These are phyloP conservation scores for Cladosporium cucumerinum DNA, from an alignment of 2,329 filamentous ascomycete species.

Conservation along the genomic window DNA sequence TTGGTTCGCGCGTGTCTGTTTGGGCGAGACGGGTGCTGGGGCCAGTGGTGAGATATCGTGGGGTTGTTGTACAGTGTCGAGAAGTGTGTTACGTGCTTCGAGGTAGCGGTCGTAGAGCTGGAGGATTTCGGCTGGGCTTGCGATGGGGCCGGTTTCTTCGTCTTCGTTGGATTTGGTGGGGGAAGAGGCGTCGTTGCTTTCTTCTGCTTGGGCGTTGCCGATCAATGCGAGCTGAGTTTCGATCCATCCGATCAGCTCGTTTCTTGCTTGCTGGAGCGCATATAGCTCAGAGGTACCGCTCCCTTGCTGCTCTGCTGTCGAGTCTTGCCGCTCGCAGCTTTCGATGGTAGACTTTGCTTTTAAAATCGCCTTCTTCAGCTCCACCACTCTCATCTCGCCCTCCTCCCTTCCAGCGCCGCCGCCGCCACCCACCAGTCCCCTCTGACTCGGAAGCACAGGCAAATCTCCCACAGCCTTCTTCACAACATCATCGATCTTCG, in stretches of 20 bases:
- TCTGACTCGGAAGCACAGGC: slow-evolving; percentile 25
- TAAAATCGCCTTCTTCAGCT: slow-evolving; percentile 33
- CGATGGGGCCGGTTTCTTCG: neutral
- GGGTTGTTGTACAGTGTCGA: slow-evolving; percentile 23
- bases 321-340: slow-evolving; percentile 1
- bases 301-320: neutral
- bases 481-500: slow-evolving; percentile 26
- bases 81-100: slow-evolving; percentile 23
- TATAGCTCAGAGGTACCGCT: slow-evolving; percentile 22
- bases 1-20: slow-evolving; percentile 1
- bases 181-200: neutral
- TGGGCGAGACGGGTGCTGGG: neutral
- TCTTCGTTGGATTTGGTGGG: slow-evolving; percentile 2
- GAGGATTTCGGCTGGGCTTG: slow-evolving; percentile 23
- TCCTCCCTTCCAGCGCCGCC: slow-evolving; percentile 20
- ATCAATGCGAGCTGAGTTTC: slow-evolving; percentile 32
- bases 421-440: neutral
- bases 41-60: slow-evolving; percentile 1
- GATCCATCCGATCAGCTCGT: slow-evolving; percentile 34
- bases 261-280: slow-evolving; percentile 30
- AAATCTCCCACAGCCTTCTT: slow-evolving; percentile 29
- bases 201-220: slow-evolving; percentile 24
- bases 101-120: slow-evolving; percentile 31
- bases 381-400: slow-evolving; percentile 26
- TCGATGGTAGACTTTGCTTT: slow-evolving; percentile 24